These are phyloP conservation scores for Priceomyces carsonii DNA, from an alignment of 805 yeast species.

Conservation along the genomic window DNA sequence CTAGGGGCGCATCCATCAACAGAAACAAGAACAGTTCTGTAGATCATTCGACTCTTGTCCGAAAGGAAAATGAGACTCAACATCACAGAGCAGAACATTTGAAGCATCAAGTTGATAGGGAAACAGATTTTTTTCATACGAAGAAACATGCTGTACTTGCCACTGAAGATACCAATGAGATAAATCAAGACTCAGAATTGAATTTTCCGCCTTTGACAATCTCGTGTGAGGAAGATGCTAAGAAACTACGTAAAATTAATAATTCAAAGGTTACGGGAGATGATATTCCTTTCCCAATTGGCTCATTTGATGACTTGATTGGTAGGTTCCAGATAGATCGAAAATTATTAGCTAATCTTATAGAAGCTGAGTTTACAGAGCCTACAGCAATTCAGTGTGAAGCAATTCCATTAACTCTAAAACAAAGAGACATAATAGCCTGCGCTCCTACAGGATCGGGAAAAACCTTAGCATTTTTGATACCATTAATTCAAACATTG, in stretches of 20 bases:
- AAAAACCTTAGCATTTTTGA: constrained; percentile 86
- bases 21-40: constrained; percentile 49
- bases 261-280: constrained; percentile 76
- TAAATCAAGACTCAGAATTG: constrained; percentile 29
- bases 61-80: constrained; percentile 20
- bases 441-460: constrained; percentile 99
- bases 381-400: constrained; percentile 96
- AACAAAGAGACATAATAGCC: constrained; percentile 76
- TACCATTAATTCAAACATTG: constrained; percentile 70
- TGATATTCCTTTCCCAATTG: constrained; percentile 89
- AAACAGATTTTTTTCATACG: constrained; percentile 80
- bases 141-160: constrained; percentile 38
- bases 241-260: constrained; percentile 55
- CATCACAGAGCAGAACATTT: constrained; percentile 40
- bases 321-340: constrained; percentile 66
- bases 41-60: constrained; percentile 38
- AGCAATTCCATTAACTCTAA: constrained; percentile 73
- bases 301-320: constrained; percentile 80
- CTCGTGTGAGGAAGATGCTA: constrained; percentile 58
- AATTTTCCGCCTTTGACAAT: constrained; percentile 47
- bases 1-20: constrained; percentile 82
- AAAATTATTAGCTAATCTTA: constrained; percentile 59
- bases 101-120: constrained; percentile 59
- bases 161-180: constrained; percentile 20
- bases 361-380: constrained; percentile 68